Conservation (phyloP, 768 basidiomycete genomes). For the Auricularia heimuer region DNA sequence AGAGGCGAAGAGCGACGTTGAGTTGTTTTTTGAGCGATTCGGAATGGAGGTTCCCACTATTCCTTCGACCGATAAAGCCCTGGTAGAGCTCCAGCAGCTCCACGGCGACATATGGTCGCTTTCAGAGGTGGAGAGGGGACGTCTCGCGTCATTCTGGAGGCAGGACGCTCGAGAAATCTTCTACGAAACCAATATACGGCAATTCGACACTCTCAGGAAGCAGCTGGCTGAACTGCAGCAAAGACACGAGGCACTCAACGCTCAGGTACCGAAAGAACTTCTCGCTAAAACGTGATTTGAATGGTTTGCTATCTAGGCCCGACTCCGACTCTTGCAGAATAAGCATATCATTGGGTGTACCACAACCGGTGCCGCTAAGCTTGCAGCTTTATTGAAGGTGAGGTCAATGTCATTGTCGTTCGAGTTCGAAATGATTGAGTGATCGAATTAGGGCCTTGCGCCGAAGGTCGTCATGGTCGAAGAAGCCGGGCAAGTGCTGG, state of each 20-base stretch:
- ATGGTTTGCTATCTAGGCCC: slow-evolving; percentile 28
- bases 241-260: background rate
- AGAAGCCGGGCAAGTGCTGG: slow-evolving; percentile 75
- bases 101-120: slow-evolving; percentile 42
- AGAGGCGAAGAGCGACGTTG: background rate
- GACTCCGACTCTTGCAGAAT: slow-evolving; percentile 41
- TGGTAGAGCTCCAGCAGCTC: slow-evolving; percentile 28
- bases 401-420: slow-evolving; percentile 4
- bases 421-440: background rate
- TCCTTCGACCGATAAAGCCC: slow-evolving; percentile 26
- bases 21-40: slow-evolving; percentile 28
- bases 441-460: slow-evolving; percentile 34
- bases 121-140: slow-evolving; percentile 38
- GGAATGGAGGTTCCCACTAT: slow-evolving; percentile 30
- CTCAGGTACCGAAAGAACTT: background rate
- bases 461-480: slow-evolving; percentile 63
- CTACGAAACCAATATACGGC: slow-evolving; percentile 22
- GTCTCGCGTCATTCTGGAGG: slow-evolving; percentile 39
- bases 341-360: slow-evolving; percentile 67
- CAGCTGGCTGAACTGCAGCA: slow-evolving; percentile 33
- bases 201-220: slow-evolving; percentile 43
- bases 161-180: slow-evolving; percentile 27
- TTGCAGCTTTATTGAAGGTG: slow-evolving; percentile 48
- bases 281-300: background rate
- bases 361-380: slow-evolving; percentile 66